Conservation (phyloP, 2,329 filamentous ascomycete genomes). For the Metarhizium robertsii region DNA sequence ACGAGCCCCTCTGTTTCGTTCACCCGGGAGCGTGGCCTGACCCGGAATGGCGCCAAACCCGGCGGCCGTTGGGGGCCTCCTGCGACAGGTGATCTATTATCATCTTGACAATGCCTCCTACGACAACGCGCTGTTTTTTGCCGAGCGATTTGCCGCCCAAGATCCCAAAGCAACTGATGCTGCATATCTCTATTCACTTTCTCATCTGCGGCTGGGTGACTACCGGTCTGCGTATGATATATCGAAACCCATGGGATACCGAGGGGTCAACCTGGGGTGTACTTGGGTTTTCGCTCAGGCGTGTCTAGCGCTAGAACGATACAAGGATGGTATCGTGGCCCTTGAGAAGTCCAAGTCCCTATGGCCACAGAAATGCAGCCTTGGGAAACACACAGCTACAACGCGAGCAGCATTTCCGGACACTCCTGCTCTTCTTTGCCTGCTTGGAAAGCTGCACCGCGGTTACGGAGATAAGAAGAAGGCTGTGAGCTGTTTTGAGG, state of each 20-base stretch:
- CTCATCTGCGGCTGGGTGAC: slow-evolving; percentile 74
- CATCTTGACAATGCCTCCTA: slow-evolving; percentile 83
- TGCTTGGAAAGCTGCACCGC: slow-evolving; percentile 81
- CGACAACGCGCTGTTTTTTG: slow-evolving; percentile 88
- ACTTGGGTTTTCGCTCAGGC: slow-evolving; percentile 87
- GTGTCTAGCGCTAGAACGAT: slow-evolving; percentile 69
- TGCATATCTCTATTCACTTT: slow-evolving; percentile 73
- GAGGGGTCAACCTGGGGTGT: slow-evolving; percentile 73
- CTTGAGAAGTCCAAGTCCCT: slow-evolving; percentile 72
- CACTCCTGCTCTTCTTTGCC: slow-evolving; percentile 69
- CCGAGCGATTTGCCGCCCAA: slow-evolving; percentile 75
- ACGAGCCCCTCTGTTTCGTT: not conserved
- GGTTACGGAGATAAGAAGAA: slow-evolving; percentile 75
- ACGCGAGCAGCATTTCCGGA: slow-evolving; percentile 70
- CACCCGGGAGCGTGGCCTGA: slow-evolving; percentile 6
- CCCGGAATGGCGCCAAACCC: slow-evolving; percentile 43
- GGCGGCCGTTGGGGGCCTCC: slow-evolving; percentile 38
- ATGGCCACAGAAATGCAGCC: slow-evolving; percentile 67
- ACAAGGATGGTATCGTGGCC: slow-evolving; percentile 71
- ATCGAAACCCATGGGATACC: slow-evolving; percentile 60
- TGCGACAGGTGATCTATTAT: slow-evolving; percentile 54
- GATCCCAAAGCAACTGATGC: slow-evolving; percentile 76
- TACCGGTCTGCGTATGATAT: slow-evolving; percentile 79
- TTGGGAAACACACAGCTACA: slow-evolving; percentile 76
- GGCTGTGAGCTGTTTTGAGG: slow-evolving; percentile 79